Evolutionary conservation across 768 basidiomycete species (phyloP).

Genomic region (Pleurotus tuber-regium): DNA sequence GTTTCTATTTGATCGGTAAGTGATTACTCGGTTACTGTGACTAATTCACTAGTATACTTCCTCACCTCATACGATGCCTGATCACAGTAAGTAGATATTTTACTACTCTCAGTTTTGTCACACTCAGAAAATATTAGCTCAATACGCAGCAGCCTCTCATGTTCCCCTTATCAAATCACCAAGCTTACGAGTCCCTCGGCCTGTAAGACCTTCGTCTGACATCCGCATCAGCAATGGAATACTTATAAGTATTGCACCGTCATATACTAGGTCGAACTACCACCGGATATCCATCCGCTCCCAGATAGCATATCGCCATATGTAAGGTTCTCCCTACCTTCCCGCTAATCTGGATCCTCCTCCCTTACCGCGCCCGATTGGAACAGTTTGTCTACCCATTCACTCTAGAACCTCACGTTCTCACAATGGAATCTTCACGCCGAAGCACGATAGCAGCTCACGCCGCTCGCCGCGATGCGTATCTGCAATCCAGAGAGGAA

Average conservation of each 20-base stretch:
- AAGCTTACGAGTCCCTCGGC: slow-evolving; percentile 79
- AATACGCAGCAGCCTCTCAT: slow-evolving; percentile 72
- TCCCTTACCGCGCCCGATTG: slow-evolving; percentile 3
- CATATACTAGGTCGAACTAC: slow-evolving; percentile 66
- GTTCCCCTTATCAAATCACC: slow-evolving; percentile 93
- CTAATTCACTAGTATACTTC: background rate
- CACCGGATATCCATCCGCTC: slow-evolving; percentile 91
- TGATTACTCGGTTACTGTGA: background rate
- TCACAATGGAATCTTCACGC: slow-evolving; percentile 73
- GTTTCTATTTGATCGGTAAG: no score
- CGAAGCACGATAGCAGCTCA: slow-evolving; percentile 64
- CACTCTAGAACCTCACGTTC: slow-evolving; percentile 84
- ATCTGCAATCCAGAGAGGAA: slow-evolving; percentile 69
- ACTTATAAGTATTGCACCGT: background rate
- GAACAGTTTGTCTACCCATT: slow-evolving; percentile 93
- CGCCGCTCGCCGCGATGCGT: slow-evolving; percentile 63
- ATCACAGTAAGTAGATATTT: slow-evolving; percentile 9
- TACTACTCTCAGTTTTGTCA: background rate
- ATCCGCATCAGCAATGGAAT: background rate
- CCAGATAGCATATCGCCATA: slow-evolving; percentile 90
- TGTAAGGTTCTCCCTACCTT: slow-evolving; percentile 37
- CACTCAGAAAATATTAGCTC: slow-evolving; percentile 38
- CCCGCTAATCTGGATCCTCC: background rate
- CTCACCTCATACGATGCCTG: slow-evolving; percentile 7
- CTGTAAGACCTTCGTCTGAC: slow-evolving; percentile 41